Evolutionary conservation across 345 rosid species (phyloP).

Genomic region (Sisymbrium irio): DNA sequence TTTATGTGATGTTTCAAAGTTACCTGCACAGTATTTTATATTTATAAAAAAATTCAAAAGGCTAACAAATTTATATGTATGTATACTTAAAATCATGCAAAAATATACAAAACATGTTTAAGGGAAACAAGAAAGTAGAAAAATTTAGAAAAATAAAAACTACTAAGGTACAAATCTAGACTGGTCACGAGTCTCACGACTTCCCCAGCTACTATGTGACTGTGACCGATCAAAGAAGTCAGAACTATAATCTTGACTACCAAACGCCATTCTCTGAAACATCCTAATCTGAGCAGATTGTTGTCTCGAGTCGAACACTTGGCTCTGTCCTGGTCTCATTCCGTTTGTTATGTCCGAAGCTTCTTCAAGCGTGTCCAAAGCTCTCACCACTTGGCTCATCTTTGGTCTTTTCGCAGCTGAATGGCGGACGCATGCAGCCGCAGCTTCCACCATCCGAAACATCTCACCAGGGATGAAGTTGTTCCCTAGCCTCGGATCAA

Average conservation of each 20-base stretch:
- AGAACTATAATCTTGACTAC: constrained; percentile 84
- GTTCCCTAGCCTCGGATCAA: constrained; percentile 64
- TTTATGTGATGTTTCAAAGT: too few species aligned
- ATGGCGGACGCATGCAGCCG: constrained; percentile 95
- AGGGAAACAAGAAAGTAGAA: not conserved
- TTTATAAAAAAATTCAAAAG: not conserved
- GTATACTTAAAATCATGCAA: constrained; percentile 13
- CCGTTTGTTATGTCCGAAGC: constrained; percentile 76
- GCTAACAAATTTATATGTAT: not conserved
- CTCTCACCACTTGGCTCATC: constrained; percentile 99
- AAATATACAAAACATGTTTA: constrained; percentile 30
- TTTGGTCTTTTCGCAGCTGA: constrained; percentile 83
- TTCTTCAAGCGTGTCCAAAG: constrained; percentile 73
- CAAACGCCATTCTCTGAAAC: constrained; percentile 94
- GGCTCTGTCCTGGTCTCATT: constrained; percentile 91
- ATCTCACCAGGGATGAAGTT: constrained; percentile 64
- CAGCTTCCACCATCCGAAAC: constrained; percentile 96
- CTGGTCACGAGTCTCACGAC: constrained; percentile 45
- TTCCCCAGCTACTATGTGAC: constrained; percentile 81
- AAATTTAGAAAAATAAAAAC: not conserved
- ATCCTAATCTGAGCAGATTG: constrained; percentile 95
- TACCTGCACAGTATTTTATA: too few species aligned
- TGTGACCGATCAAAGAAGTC: constrained; percentile 57
- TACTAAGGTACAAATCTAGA: constrained; percentile 43
- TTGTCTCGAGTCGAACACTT: constrained; percentile 62